Percentiles rank a stretch among this genome's conserved stretches.
Conservation (phyloP, 257 asterid species). For the Cinchona pubescens region DNA sequence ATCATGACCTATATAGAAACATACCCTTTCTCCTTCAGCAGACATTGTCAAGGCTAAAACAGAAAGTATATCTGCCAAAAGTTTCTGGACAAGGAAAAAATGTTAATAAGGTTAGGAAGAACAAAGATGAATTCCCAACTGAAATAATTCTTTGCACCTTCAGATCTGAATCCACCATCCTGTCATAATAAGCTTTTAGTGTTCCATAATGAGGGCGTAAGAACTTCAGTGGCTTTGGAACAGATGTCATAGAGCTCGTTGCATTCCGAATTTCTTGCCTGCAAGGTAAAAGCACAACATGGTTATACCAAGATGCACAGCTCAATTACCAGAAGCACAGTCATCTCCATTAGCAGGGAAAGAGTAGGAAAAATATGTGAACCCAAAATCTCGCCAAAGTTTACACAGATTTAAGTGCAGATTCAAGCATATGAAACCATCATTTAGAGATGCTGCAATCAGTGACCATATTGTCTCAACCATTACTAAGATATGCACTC, state of each 20-base stretch:
- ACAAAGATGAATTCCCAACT: background rate
- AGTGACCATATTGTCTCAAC: background rate
- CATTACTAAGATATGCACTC: background rate
- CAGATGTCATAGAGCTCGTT: slow-evolving; percentile 98
- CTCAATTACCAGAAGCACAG: background rate
- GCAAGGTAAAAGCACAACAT: slow-evolving; percentile 11
- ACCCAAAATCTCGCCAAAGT: background rate
- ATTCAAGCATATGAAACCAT: background rate
- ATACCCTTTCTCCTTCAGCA: slow-evolving; percentile 95
- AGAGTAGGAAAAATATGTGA: background rate
- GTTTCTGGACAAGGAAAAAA: slow-evolving; percentile 41
- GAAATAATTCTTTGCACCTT: slow-evolving; percentile 49
- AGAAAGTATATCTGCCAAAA: slow-evolving; percentile 92
- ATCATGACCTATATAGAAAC: background rate
- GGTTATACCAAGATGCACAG: background rate
- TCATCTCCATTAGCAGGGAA: background rate
- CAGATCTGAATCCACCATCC: slow-evolving; percentile 62
- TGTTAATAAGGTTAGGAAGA: background rate
- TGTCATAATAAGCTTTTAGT: slow-evolving; percentile 61
- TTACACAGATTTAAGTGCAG: background rate
- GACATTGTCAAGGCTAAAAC: slow-evolving; percentile 98
- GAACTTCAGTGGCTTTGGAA: slow-evolving; percentile 94
- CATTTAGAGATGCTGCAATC: background rate
- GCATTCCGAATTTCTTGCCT: slow-evolving; percentile 94
- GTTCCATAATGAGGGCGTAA: slow-evolving; percentile 95